Conservation (phyloP, 179 eudicot genomes). For the Vitellaria paradoxa region DNA sequence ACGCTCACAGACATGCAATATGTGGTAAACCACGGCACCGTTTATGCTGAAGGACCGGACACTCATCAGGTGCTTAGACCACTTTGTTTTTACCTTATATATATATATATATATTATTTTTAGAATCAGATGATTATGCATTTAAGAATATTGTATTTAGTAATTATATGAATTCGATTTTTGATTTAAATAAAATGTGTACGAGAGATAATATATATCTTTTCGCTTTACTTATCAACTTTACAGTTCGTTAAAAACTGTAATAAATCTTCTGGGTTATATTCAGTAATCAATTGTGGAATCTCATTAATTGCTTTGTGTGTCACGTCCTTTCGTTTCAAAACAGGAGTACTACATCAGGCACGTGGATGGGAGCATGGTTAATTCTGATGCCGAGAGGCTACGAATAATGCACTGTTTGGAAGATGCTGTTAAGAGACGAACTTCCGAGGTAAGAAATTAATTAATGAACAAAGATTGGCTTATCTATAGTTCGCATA, state of each 20-base stretch:
- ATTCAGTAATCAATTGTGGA: neutral
- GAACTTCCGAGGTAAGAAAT: slow-evolving; percentile 67
- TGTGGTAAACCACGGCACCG: slow-evolving; percentile 81
- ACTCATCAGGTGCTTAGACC: slow-evolving; percentile 66
- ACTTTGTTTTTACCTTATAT: neutral
- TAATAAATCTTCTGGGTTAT: neutral
- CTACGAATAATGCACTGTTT: slow-evolving; percentile 76
- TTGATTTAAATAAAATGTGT: too few species aligned
- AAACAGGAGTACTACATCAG: slow-evolving; percentile 75
- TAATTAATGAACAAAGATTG: too few species aligned
- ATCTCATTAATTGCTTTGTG: neutral
- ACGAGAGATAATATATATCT: too few species aligned
- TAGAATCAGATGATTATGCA: neutral
- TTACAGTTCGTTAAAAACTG: neutral
- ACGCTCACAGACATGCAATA: slow-evolving; percentile 94
- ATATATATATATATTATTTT: too few species aligned
- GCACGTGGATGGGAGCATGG: slow-evolving; percentile 76
- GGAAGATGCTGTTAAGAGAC: slow-evolving; percentile 82
- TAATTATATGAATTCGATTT: too few species aligned
- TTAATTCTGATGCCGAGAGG: slow-evolving; percentile 83
- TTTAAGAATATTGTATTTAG: too few species aligned
- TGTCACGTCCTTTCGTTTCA: neutral
- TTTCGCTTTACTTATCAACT: neutral
- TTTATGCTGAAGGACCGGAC: slow-evolving; percentile 70
- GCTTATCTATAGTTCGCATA: neutral